These are phyloP conservation scores for Diversispora epigaea DNA, from an alignment of 192 early-diverging fungal genomes.

Conservation along the genomic window DNA sequence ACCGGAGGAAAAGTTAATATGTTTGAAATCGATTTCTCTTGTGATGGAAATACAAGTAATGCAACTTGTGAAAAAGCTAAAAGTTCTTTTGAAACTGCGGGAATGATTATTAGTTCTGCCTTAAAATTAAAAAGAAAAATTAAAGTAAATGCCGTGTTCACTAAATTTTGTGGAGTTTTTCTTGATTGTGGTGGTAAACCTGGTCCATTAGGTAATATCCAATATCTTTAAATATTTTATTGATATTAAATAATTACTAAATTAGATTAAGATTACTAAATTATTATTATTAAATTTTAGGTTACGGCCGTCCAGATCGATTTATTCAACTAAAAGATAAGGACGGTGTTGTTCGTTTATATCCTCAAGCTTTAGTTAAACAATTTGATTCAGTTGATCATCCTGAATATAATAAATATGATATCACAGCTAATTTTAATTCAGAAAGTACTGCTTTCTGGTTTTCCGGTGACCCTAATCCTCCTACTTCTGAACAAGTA, in stretches of 20 bases:
- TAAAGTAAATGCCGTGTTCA: neutral
- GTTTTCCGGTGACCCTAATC: neutral
- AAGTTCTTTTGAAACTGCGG: neutral
- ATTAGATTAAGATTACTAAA: neutral
- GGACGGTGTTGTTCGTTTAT: neutral
- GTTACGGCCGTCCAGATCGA: neutral
- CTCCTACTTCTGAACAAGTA: neutral
- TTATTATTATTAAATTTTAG: neutral
- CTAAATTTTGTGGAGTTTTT: neutral
- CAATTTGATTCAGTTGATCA: neutral
- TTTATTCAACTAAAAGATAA: neutral
- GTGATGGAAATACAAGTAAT: neutral
- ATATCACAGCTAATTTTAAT: neutral
- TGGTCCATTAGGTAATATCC: neutral
- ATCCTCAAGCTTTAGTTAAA: conserved; percentile 10
- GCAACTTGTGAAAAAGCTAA: neutral
- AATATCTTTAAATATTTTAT: neutral
- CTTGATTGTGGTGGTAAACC: neutral
- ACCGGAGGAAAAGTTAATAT: neutral
- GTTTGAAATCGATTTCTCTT: neutral
- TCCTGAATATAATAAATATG: neutral
- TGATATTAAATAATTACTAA: neutral
- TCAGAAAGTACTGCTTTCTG: neutral
- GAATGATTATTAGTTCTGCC: neutral
- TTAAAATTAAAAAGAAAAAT: neutral